A percentile compares a stretch with the other conserved stretches of the same genome.
Conservation (phyloP, 139 green algal genomes). For the Chlorella sorokiniana region DNA sequence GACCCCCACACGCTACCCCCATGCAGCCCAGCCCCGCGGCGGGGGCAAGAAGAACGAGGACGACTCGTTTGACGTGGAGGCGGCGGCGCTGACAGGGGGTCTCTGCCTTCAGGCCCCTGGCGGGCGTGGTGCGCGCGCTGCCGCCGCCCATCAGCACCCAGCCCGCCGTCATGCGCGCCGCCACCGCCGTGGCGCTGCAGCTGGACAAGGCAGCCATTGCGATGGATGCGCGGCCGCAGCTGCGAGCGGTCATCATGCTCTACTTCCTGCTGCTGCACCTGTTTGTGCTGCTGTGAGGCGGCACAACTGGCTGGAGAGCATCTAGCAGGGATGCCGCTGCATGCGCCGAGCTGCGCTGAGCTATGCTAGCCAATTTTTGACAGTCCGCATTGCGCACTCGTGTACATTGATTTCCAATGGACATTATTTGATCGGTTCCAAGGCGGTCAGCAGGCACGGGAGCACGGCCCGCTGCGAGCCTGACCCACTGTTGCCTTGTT, state of each 20-base stretch:
- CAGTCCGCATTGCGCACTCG: background rate
- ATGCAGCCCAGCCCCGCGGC: conserved; percentile 5
- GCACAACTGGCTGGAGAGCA: background rate
- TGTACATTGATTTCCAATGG: background rate
- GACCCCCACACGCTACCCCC: too few species aligned
- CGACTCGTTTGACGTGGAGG: conserved; percentile 51
- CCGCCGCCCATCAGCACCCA: conserved; percentile 36
- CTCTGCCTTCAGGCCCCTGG: conserved; percentile 51
- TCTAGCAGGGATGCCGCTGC: background rate
- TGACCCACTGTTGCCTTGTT: too few species aligned
- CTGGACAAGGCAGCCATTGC: conserved; percentile 45
- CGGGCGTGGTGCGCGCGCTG: conserved; percentile 47
- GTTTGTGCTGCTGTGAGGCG: conserved; percentile 32
- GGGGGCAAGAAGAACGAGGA: conserved; percentile 62
- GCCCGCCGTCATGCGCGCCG: conserved; percentile 22
- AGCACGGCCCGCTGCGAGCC: too few species aligned
- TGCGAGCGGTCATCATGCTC: conserved; percentile 31
- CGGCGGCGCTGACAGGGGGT: conserved; percentile 46
- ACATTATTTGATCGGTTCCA: too few species aligned
- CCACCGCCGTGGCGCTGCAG: too few species aligned
- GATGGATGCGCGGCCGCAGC: conserved; percentile 43
- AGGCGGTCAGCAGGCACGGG: too few species aligned
- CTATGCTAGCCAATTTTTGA: background rate
- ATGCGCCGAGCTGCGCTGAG: background rate
- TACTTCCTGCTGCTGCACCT: conserved; percentile 59